phyloP scores from a whole-genome alignment of 2,329 filamentous ascomycete genomes.

The Trichothecium roseum region DNA sequence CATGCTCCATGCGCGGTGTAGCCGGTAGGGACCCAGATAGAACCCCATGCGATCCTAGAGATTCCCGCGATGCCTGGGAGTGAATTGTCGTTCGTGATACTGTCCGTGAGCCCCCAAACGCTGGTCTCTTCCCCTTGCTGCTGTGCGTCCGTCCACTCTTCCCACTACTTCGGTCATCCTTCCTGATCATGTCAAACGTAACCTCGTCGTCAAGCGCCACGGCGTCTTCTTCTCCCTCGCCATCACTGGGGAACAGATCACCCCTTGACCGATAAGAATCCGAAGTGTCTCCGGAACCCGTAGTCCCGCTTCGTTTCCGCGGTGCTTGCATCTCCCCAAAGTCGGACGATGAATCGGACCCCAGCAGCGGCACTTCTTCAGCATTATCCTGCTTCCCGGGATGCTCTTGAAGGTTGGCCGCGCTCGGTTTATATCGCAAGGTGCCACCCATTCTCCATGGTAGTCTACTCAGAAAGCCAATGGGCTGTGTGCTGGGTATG shows the following conservation, averaged over 20 bases:
- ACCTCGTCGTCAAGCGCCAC: conserved; percentile 91
- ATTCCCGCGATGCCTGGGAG: conserved; percentile 27
- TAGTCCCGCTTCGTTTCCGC: conserved; percentile 63
- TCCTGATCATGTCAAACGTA: conserved; percentile 67
- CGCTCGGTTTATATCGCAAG: conserved; percentile 79
- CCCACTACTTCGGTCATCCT: conserved; percentile 61
- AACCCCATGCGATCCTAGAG: conserved; percentile 18
- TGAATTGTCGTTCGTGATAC: conserved; percentile 49
- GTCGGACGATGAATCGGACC: conserved; percentile 18
- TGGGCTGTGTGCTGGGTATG: conserved; percentile 76
- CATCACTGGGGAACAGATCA: conserved; percentile 83
- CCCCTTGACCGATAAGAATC: conserved; percentile 82
- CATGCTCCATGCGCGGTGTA: conserved; percentile 25
- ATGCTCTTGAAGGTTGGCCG: conserved; percentile 82
- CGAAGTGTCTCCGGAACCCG: conserved; percentile 68
- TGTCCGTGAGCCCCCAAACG: conserved; percentile 34
- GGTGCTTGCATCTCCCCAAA: conserved; percentile 17
- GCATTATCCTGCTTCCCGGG: conserved; percentile 45
- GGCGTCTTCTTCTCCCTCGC: conserved; percentile 80
- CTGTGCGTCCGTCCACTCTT: conserved; percentile 37
- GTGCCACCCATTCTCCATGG: conserved; percentile 79
- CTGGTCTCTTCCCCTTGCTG: conserved; percentile 48
- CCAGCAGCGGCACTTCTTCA: conserved; percentile 63
- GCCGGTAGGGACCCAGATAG: conserved; percentile 16
- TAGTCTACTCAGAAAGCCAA: conserved; percentile 74